Conservation (phyloP, 805 yeast genomes). For the Nakazawaea wyomingensis region DNA sequence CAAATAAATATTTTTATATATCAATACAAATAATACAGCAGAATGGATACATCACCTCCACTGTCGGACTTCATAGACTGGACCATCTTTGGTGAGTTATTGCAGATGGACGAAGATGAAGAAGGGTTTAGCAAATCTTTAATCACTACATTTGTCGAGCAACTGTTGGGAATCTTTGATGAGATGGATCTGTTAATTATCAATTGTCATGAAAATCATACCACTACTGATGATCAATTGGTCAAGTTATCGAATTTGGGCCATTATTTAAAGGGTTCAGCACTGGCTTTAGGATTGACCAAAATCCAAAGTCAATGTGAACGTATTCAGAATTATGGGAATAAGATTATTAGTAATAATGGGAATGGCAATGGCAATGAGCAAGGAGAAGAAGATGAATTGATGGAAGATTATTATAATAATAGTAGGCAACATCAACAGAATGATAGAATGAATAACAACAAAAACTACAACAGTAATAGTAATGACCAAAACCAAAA, state of each 20-base stretch:
- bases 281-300: conserved; percentile 86
- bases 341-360: conserved; percentile 21
- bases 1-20: neutral
- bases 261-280: conserved; percentile 91
- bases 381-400: too few relatives aligned
- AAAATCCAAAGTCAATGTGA: conserved; percentile 86
- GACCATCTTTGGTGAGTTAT: conserved; percentile 80
- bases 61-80: conserved; percentile 74
- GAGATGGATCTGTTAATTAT: conserved; percentile 58
- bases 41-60: conserved; percentile 20
- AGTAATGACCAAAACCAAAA: too few relatives aligned
- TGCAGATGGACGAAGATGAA: conserved; percentile 95
- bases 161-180: conserved; percentile 73
- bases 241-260: conserved; percentile 69
- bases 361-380: neutral
- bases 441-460: too few relatives aligned
- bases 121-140: conserved; percentile 81
- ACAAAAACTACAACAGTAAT: too few relatives aligned
- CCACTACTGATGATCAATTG: conserved; percentile 38
- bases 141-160: conserved; percentile 82
- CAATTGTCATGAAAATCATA: conserved; percentile 17
- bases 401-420: too few relatives aligned
- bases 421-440: too few relatives aligned
- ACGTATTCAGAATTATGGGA: conserved; percentile 86
- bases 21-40: neutral